phyloP scores from a whole-genome alignment of 352 stramenopile species.

The Pythium guiyangense region DNA sequence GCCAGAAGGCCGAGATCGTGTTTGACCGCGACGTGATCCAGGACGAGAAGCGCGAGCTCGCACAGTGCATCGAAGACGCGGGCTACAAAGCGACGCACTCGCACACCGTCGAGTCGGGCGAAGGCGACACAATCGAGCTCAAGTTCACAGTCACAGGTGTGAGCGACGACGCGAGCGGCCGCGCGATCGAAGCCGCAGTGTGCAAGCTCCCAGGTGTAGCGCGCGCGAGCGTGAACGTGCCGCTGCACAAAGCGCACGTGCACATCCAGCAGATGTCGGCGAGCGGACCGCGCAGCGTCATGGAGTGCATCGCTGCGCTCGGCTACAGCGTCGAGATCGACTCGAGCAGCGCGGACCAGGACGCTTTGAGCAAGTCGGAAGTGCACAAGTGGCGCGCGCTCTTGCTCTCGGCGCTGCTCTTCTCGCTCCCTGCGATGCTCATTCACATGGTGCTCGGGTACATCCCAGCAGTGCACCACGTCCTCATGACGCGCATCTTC shows the following conservation, averaged over 20 bases:
- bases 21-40: conserved; percentile 74
- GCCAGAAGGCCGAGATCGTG: conserved; percentile 78
- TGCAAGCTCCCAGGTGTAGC: conserved; percentile 59
- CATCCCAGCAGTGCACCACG: conserved; percentile 53
- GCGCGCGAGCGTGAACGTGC: conserved; percentile 60
- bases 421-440: conserved; percentile 78
- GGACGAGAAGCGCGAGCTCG: conserved; percentile 39
- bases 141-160: conserved; percentile 76
- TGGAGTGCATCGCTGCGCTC: conserved; percentile 60
- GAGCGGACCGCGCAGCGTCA: conserved; percentile 65
- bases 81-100: conserved; percentile 80
- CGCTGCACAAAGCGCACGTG: conserved; percentile 67
- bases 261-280: conserved; percentile 76
- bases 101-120: conserved; percentile 65
- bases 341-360: conserved; percentile 48
- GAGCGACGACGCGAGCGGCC: conserved; percentile 52
- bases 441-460: conserved; percentile 88
- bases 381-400: conserved; percentile 72
- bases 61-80: conserved; percentile 63
- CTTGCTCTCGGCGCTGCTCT: conserved; percentile 71
- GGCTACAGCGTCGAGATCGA: conserved; percentile 62
- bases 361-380: conserved; percentile 62
- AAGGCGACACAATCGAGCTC: conserved; percentile 77
- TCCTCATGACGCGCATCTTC: conserved; percentile 71
- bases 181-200: conserved; percentile 65